These are phyloP conservation scores for Dendrocalamus sinicus DNA, from an alignment of 176 grass and related monocot species.

Conservation along the genomic window DNA sequence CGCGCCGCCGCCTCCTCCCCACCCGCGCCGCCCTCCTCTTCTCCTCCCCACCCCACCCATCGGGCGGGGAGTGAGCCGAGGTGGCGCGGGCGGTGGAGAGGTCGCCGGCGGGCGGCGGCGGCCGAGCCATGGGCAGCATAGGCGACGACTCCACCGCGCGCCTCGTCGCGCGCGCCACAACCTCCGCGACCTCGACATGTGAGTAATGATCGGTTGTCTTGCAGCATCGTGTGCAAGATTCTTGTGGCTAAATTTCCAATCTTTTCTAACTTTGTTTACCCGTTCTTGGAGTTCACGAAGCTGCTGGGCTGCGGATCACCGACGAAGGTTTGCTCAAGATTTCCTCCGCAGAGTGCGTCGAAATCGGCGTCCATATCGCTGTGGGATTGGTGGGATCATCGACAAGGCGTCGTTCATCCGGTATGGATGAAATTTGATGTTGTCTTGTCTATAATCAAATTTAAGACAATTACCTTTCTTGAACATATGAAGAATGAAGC, in stretches of 20 bases:
- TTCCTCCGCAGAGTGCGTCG: constrained; percentile 64
- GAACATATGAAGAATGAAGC: not conserved
- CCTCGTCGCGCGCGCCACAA: constrained; percentile 70
- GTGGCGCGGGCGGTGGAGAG: not conserved
- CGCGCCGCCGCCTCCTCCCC: too few species aligned
- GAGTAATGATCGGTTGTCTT: not conserved
- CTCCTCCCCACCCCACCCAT: too few species aligned
- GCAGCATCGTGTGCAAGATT: not conserved
- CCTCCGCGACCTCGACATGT: constrained; percentile 93
- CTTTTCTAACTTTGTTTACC: constrained; percentile 35
- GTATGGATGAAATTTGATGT: constrained; percentile 32
- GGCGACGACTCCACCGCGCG: constrained; percentile 78
- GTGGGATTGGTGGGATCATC: constrained; percentile 86
- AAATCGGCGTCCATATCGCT: constrained; percentile 83
- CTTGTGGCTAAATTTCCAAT: not conserved
- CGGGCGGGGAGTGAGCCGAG: too few species aligned
- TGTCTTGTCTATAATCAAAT: not conserved
- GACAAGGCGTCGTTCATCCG: constrained; percentile 85
- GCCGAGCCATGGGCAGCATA: constrained; percentile 81
- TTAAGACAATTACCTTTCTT: not conserved
- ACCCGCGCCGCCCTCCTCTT: too few species aligned
- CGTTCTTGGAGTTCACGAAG: constrained; percentile 77
- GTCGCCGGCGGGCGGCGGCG: constrained; percentile 71
- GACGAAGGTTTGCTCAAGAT: constrained; percentile 79
- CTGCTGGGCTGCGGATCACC: constrained; percentile 84